Conservation (phyloP, 163 green algal genomes). For the Scenedesmus sp. region DNA sequence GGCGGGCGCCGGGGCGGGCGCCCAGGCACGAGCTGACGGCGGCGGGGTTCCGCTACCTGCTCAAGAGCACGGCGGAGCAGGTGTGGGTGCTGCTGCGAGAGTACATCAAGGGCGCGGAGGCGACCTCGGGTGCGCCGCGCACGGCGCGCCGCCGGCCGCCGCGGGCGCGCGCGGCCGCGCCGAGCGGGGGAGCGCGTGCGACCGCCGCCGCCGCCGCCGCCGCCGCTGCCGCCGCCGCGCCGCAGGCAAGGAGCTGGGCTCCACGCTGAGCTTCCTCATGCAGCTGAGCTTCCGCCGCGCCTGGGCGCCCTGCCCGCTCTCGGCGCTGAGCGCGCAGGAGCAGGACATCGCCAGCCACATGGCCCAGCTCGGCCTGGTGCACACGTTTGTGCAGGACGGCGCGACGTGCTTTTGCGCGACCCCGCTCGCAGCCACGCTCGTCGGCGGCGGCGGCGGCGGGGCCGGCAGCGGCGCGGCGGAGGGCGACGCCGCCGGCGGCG, state of each 20-base stretch:
- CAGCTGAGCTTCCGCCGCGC: slow-evolving; percentile 79
- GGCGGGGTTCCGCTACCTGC: slow-evolving; percentile 82
- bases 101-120: slow-evolving; percentile 69
- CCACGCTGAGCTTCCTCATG: slow-evolving; percentile 83
- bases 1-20: too few relatives aligned
- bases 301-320: slow-evolving; percentile 54
- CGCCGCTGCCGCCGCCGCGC: too few relatives aligned
- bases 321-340: slow-evolving; percentile 47
- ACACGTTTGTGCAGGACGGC: slow-evolving; percentile 45
- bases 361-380: slow-evolving; percentile 73
- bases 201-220: background rate
- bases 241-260: slow-evolving; percentile 62
- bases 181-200: background rate
- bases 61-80: slow-evolving; percentile 79
- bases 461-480: slow-evolving; percentile 9
- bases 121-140: background rate
- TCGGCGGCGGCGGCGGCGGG: slow-evolving; percentile 33
- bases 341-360: slow-evolving; percentile 58
- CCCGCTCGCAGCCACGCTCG: slow-evolving; percentile 72
- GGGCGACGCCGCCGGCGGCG: background rate
- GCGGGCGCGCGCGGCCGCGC: background rate
- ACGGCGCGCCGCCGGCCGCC: background rate
- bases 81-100: slow-evolving; percentile 83
- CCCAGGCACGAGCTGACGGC: slow-evolving; percentile 58
- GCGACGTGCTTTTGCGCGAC: slow-evolving; percentile 76